Conservation (phyloP, 495 filamentous ascomycete species). For the Copromyces sp. region DNA sequence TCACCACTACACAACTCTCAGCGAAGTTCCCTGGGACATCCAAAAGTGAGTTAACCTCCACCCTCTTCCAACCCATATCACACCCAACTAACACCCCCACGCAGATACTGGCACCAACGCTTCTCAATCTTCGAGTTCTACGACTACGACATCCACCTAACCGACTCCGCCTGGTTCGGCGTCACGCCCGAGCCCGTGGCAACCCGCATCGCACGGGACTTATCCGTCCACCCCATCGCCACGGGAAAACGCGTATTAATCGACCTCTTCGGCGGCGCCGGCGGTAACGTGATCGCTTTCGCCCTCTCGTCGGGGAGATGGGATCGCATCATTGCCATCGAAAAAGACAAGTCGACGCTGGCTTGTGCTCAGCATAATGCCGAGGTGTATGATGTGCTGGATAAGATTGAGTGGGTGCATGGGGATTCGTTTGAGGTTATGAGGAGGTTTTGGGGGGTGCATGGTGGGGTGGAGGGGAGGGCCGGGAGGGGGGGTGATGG, state of each 20-base stretch:
- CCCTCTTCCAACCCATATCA: too few relatives aligned
- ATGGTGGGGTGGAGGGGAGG: neutral
- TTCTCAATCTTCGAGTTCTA: constrained; percentile 74
- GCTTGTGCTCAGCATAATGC: constrained; percentile 91
- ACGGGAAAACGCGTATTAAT: constrained; percentile 49
- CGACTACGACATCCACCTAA: constrained; percentile 80
- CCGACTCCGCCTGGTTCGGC: constrained; percentile 88
- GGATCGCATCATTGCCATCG: constrained; percentile 76
- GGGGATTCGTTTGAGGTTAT: constrained; percentile 67
- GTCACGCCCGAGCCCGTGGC: constrained; percentile 90
- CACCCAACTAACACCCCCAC: neutral
- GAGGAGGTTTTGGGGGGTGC: constrained; percentile 1
- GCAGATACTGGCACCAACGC: constrained; percentile 82
- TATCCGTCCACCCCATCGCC: constrained; percentile 35
- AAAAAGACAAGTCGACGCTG: constrained; percentile 65
- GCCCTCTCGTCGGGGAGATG: constrained; percentile 59
- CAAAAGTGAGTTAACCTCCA: constrained; percentile 50
- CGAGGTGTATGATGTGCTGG: constrained; percentile 67
- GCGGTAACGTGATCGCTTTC: constrained; percentile 93
- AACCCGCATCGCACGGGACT: constrained; percentile 65
- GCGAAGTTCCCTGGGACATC: constrained; percentile 62
- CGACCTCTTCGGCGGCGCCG: constrained; percentile 84
- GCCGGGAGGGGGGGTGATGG: constrained; percentile 3
- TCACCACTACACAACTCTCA: constrained; percentile 53
- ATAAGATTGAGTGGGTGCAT: constrained; percentile 67